Percentiles rank a stretch among this genome's conserved stretches.
Conservation (phyloP, 2,329 filamentous ascomycete genomes). For the Nothomitra cinnamomea region DNA sequence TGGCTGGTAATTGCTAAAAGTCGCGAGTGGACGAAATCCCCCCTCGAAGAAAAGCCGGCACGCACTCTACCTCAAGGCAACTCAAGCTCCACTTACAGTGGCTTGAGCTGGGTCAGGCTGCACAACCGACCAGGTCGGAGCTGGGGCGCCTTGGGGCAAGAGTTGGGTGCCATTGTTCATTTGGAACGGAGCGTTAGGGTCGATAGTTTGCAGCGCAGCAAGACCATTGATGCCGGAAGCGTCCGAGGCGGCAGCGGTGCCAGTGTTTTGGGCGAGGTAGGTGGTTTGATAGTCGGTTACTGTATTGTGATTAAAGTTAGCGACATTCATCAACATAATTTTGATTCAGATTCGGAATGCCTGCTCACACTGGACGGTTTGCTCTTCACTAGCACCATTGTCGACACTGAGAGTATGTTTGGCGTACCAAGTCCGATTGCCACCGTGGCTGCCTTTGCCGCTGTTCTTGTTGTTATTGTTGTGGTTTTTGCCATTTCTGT, state of each 20-base stretch:
- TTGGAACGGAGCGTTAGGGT: constrained; percentile 6
- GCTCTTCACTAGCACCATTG: not conserved
- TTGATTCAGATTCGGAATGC: not conserved
- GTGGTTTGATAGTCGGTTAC: not conserved
- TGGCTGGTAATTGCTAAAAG: too few relatives aligned
- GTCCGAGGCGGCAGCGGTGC: not conserved
- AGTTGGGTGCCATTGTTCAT: constrained; percentile 6
- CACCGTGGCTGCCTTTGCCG: not conserved
- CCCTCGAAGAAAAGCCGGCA: too few relatives aligned
- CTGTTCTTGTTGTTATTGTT: not conserved
- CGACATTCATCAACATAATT: too few relatives aligned
- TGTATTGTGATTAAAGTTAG: not conserved
- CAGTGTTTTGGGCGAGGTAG: not conserved
- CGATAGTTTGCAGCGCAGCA: constrained; percentile 5
- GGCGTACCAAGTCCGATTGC: not conserved
- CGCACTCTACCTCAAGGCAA: too few relatives aligned
- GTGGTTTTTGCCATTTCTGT: not conserved
- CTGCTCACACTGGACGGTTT: not conserved
- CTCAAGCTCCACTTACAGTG: constrained; percentile 10
- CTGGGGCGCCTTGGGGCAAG: constrained; percentile 2
- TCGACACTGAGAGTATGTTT: not conserved
- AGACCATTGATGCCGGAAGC: not conserved
- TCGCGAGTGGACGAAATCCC: too few relatives aligned
- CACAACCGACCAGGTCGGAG: constrained; percentile 4
- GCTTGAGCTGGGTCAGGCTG: constrained; percentile 12